A percentile compares a stretch with the other conserved stretches of the same genome.
Evolutionary conservation across 805 yeast species (phyloP).

Genomic region (Candida yuanshanica): DNA sequence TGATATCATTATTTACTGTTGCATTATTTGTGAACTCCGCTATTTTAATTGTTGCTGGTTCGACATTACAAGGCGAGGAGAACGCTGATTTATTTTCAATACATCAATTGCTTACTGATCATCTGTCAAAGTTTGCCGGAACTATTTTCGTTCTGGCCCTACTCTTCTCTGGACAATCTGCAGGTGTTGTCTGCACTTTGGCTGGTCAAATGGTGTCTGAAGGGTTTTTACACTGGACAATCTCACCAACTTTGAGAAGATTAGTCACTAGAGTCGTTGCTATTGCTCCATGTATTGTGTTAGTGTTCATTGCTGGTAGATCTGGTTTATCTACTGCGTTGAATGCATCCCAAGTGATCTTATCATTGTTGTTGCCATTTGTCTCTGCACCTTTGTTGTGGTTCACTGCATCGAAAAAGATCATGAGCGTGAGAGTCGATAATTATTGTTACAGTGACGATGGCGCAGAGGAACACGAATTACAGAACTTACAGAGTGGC

Average conservation of each 20-base stretch:
- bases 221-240: conserved; percentile 77
- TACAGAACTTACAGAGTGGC: conserved; percentile 2
- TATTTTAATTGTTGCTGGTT: conserved; percentile 87
- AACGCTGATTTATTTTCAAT: conserved; percentile 73
- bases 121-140: conserved; percentile 74
- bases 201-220: conserved; percentile 95
- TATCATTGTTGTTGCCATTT: conserved; percentile 74
- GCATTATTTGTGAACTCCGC: conserved; percentile 90
- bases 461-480: not conserved
- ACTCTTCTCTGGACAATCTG: conserved; percentile 81
- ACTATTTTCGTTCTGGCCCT: conserved; percentile 80
- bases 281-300: conserved; percentile 75
- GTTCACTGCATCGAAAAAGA: conserved; percentile 7
- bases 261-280: conserved; percentile 80
- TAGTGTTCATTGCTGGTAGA: conserved; percentile 72
- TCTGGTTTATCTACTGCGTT: conserved; percentile 72
- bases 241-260: conserved; percentile 77
- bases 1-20: conserved; percentile 78
- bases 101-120: conserved; percentile 54
- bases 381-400: conserved; percentile 71
- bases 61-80: conserved; percentile 55
- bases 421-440: conserved; percentile 10
- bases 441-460: conserved; percentile 6
- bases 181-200: conserved; percentile 91
- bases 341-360: conserved; percentile 81